Conservation (phyloP, 805 yeast species). For the Yamadazyma endophytica region DNA sequence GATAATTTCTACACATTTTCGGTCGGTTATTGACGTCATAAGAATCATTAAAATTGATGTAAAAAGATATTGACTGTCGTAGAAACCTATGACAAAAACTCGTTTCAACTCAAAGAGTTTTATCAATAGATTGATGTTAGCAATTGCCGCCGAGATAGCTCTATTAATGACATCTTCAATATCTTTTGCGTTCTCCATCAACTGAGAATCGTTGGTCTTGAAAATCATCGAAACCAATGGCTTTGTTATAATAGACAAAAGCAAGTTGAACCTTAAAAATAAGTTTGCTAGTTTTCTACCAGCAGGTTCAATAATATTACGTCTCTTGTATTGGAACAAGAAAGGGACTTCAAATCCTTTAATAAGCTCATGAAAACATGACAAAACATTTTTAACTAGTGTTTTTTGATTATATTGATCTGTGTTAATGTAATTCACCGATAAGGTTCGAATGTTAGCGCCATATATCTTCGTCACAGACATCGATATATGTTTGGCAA, state of each 20-base stretch:
- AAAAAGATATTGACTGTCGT: constrained; percentile 38
- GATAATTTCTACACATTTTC: constrained; percentile 12
- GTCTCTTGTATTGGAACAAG: constrained; percentile 17
- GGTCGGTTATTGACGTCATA: constrained; percentile 18
- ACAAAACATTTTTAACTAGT: constrained; percentile 26
- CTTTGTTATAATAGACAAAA: constrained; percentile 26
- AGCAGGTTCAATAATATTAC: constrained; percentile 15
- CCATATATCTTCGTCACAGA: constrained; percentile 34
- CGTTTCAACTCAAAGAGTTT: constrained; percentile 24
- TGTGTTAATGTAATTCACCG: constrained; percentile 37
- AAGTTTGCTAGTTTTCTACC: constrained; percentile 30
- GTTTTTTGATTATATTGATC: constrained; percentile 34
- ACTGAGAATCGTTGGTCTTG: constrained; percentile 16
- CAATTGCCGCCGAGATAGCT: constrained; percentile 24
- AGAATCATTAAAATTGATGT: constrained; percentile 26
- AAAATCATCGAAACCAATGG: constrained; percentile 32
- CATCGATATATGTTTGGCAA: constrained; percentile 34
- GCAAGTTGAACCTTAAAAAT: constrained; percentile 31
- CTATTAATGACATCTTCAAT: constrained; percentile 24
- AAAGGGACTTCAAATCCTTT: constrained; percentile 28
- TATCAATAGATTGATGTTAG: constrained; percentile 25
- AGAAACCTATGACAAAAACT: constrained; percentile 31
- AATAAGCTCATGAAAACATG: constrained; percentile 24
- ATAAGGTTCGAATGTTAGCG: constrained; percentile 35
- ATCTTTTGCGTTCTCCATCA: constrained; percentile 19